Evolutionary conservation across 495 filamentous ascomycete genomes (phyloP), one percentile per base, ranked within the genome.

Genomic region (Hyaloscypha bicolor): DNA sequence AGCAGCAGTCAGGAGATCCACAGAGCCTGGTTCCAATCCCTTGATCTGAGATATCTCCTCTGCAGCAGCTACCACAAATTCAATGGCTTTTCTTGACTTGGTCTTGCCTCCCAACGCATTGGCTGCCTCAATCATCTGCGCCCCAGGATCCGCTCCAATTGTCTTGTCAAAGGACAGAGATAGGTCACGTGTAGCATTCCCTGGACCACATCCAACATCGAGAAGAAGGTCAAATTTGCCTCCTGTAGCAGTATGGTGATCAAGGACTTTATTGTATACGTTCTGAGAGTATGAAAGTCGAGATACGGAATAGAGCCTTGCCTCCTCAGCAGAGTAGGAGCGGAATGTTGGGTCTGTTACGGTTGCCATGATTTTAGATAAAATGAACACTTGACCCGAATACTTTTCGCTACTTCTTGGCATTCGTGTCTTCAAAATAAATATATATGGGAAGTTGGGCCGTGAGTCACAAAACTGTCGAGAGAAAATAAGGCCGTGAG

Each of bases 101-200:
- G 76, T 75, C 3, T 66, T 75, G 11, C 77, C 76, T 21, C 79
- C 79, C 11, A 80, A n/a, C 1, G 68, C 51, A 14, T 65, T 74
- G 3, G 84, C 85, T 1, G 80, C 76, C 3, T 65, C 70, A 51
- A 88, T 83, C 87, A 90, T 90, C 9, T 79, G 79, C 35, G 77
- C 72, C 11, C 80, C 80, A 0, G 85, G 76, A 65, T 90, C 87
- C 19, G 81, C 63, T 6, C 85, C 87, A 55, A 83, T 86, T 79
- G 74, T 88, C 82, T 37, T 86, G 80, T 31, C 88, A 86, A 55
- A 88, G 83, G 71, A 87, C 89, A 39, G 90, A 84, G 66, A 90
- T 80, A 69, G 89, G 83, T 35, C 90, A 87, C 30, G 91, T 81
- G 30, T 90, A 83, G 84, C 91, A 90, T 62, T 84, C 80, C 69